phyloP scores from a whole-genome alignment of 2,329 filamentous ascomycete genomes.

The Aulographum hederae region DNA sequence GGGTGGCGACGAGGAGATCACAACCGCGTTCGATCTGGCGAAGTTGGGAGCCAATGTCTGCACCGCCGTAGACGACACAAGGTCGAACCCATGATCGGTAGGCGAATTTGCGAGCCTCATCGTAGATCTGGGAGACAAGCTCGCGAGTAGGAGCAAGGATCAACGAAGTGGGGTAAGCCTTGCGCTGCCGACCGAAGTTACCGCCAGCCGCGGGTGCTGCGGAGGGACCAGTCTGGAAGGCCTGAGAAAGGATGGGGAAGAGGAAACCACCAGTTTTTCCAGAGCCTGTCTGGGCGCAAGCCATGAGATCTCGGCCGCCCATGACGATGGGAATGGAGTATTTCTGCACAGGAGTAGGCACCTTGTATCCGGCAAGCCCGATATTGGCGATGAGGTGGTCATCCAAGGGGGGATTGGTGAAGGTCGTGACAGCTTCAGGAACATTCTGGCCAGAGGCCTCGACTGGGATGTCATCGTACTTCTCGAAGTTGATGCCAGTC shows the following conservation, averaged over 20 bases:
- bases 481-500: conserved; percentile 99
- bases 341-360: conserved; percentile 94
- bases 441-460: conserved; percentile 90
- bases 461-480: conserved; percentile 98
- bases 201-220: conserved; percentile 44
- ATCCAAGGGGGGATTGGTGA: conserved; percentile 89
- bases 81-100: conserved; percentile 98
- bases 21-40: conserved; percentile 96
- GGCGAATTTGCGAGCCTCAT: conserved; percentile 92
- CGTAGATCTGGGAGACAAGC: conserved; percentile 95
- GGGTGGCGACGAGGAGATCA: conserved; percentile 90
- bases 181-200: conserved; percentile 74
- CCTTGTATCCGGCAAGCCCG: conserved; percentile 81
- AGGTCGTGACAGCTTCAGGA: conserved; percentile 75
- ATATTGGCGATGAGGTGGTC: conserved; percentile 90
- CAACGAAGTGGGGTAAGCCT: conserved; percentile 90
- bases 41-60: conserved; percentile 94
- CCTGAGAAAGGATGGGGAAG: conserved; percentile 97
- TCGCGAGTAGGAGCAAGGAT: conserved; percentile 96
- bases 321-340: conserved; percentile 99
- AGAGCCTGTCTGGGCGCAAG: conserved; percentile 97
- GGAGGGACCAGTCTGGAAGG: conserved; percentile 77
- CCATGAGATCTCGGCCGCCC: conserved; percentile 95
- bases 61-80: conserved; percentile 97
- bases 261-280: conserved; percentile 99